Conservation (phyloP, 176 grass and related monocot species). For the Juncus effusus region DNA sequence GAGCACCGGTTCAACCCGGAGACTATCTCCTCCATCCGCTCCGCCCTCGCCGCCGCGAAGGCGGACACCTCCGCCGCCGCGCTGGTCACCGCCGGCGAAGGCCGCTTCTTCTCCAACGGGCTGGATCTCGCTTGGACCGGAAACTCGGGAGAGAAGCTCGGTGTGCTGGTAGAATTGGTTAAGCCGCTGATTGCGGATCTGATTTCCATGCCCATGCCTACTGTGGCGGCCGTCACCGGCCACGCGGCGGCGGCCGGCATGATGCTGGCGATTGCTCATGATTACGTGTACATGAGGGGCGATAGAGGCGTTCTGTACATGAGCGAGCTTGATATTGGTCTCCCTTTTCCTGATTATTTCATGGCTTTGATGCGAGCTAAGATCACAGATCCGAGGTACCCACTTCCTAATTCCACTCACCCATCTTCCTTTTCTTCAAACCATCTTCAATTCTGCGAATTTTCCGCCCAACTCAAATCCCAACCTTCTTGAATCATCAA, state of each 20-base stretch:
- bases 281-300: slow-evolving; percentile 74
- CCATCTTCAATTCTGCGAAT: background rate
- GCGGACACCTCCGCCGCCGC: slow-evolving; percentile 29
- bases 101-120: slow-evolving; percentile 94
- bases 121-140: slow-evolving; percentile 64
- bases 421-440: background rate
- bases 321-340: slow-evolving; percentile 92
- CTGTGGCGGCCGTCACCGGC: slow-evolving; percentile 73
- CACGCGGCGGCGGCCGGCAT: slow-evolving; percentile 61
- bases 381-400: slow-evolving; percentile 39
- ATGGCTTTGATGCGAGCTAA: slow-evolving; percentile 50
- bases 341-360: slow-evolving; percentile 63
- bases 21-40: slow-evolving; percentile 53
- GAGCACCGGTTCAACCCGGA: slow-evolving; percentile 58
- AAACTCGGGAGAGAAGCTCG: slow-evolving; percentile 29
- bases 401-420: slow-evolving; percentile 2
- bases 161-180: slow-evolving; percentile 40
- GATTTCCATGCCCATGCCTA: slow-evolving; percentile 76
- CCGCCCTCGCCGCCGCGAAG: slow-evolving; percentile 35
- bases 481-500: background rate
- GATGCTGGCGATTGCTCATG: slow-evolving; percentile 70
- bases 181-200: slow-evolving; percentile 53
- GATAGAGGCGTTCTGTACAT: slow-evolving; percentile 89
- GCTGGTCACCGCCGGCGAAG: slow-evolving; percentile 71
- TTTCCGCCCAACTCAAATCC: background rate